Percentiles rank a stretch among this genome's conserved stretches.
Conservation (phyloP, 1,284 basidiomycete genomes). For the Microstroma glucosiphilum region DNA sequence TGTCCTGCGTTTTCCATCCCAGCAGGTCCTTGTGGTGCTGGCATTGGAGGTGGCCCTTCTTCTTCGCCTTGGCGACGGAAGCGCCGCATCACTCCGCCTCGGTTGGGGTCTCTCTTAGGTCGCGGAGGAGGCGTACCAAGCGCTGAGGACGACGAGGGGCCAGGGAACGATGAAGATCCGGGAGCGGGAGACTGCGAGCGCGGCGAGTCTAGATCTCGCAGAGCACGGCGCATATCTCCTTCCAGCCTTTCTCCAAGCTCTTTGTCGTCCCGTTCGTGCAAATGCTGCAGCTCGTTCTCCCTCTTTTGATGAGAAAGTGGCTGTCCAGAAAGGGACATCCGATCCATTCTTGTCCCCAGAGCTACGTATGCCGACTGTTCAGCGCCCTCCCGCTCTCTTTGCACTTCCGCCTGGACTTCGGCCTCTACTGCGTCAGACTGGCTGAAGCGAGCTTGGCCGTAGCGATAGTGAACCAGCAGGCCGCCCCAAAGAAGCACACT, state of each 20-base stretch:
- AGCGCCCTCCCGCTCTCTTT: slow-evolving; percentile 22
- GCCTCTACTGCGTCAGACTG: slow-evolving; percentile 28
- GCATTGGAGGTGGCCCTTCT: neutral
- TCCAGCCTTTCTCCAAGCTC: slow-evolving; percentile 15
- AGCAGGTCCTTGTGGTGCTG: neutral
- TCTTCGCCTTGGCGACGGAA: neutral
- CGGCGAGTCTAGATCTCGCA: slow-evolving; percentile 21
- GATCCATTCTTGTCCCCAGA: neutral
- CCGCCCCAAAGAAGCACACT: slow-evolving; percentile 31
- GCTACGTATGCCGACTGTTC: slow-evolving; percentile 5
- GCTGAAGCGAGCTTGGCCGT: slow-evolving; percentile 28
- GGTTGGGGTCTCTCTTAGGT: slow-evolving; percentile 28
- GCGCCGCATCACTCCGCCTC: slow-evolving; percentile 6
- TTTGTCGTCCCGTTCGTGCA: neutral
- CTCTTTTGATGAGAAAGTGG: neutral
- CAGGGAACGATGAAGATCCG: neutral
- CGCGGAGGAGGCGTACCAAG: slow-evolving; percentile 19
- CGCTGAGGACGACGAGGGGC: neutral
- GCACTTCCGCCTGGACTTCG: slow-evolving; percentile 24
- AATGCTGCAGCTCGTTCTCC: neutral
- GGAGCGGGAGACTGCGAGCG: neutral
- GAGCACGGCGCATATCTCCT: slow-evolving; percentile 26
- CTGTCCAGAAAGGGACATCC: neutral
- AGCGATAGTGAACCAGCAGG: slow-evolving; percentile 30
- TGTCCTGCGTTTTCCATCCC: neutral